Percentiles rank a stretch among this genome's conserved stretches.
Evolutionary conservation across 2,329 filamentous ascomycete species (phyloP).

Genomic region (Colletotrichum acutatum): DNA sequence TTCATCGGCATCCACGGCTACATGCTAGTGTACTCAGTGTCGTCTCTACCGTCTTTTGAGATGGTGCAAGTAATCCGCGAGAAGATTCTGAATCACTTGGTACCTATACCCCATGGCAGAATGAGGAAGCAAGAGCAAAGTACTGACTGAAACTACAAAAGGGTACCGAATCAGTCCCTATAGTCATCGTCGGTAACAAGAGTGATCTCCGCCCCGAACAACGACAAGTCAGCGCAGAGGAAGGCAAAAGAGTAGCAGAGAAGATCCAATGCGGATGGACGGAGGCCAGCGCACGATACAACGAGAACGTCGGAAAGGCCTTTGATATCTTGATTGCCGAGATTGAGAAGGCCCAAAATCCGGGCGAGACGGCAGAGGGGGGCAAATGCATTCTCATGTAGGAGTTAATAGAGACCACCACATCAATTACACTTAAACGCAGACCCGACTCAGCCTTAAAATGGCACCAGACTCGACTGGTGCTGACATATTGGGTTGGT

Average conservation of each 20-base stretch:
- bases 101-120: slow-evolving; percentile 49
- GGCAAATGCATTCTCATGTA: slow-evolving; percentile 90
- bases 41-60: slow-evolving; percentile 92
- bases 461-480: neutral
- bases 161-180: slow-evolving; percentile 92
- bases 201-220: slow-evolving; percentile 92
- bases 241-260: slow-evolving; percentile 85
- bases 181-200: slow-evolving; percentile 97
- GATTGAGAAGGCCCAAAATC: slow-evolving; percentile 94
- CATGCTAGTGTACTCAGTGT: slow-evolving; percentile 98
- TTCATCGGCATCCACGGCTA: slow-evolving; percentile 99
- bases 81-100: slow-evolving; percentile 96
- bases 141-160: slow-evolving; percentile 48
- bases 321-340: slow-evolving; percentile 95
- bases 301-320: slow-evolving; percentile 91
- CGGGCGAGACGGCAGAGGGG: slow-evolving; percentile 81
- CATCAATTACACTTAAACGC: neutral
- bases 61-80: slow-evolving; percentile 97
- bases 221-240: slow-evolving; percentile 87
- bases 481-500: neutral
- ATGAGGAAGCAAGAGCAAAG: neutral
- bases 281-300: slow-evolving; percentile 92
- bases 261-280: slow-evolving; percentile 94
- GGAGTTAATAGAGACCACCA: neutral
- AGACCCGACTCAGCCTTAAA: neutral